Conservation (phyloP, 352 stramenopile genomes). For the Globisporangium uncinulatum region DNA sequence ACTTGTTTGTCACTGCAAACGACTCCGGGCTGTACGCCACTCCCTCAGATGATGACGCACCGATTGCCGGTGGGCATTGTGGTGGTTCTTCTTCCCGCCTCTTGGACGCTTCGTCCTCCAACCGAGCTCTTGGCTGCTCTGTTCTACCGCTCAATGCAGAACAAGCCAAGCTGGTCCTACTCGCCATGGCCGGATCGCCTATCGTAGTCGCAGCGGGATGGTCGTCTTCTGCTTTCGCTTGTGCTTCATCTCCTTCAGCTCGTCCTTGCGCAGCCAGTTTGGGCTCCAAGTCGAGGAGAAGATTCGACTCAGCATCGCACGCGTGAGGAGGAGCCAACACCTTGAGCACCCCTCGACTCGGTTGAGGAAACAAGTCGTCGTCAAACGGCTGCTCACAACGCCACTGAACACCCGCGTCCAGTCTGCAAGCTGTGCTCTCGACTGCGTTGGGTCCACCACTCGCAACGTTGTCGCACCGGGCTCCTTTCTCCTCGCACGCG, state of each 20-base stretch:
- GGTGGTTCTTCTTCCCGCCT: too few species aligned
- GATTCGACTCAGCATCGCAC: neutral
- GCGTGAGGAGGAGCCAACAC: neutral
- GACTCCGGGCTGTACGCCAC: too few species aligned
- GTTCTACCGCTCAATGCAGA: too few species aligned
- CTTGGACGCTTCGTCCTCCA: too few species aligned
- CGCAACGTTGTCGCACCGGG: neutral
- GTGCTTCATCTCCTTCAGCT: neutral
- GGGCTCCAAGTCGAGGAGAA: neutral
- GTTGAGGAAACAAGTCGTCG: slow-evolving; percentile 13
- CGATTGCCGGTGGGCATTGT: too few species aligned
- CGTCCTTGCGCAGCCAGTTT: neutral
- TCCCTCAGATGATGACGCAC: too few species aligned
- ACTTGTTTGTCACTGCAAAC: too few species aligned
- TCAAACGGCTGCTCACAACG: slow-evolving; percentile 3
- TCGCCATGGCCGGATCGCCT: neutral
- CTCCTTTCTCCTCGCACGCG: slow-evolving; percentile 4
- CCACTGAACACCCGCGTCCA: neutral
- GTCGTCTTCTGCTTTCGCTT: neutral
- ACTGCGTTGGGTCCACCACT: neutral
- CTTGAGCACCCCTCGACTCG: neutral
- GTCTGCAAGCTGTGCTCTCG: neutral
- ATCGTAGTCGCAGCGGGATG: neutral
- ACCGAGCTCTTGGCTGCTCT: too few species aligned
- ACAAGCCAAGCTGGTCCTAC: too few species aligned